Conservation (phyloP, 2,329 filamentous ascomycete genomes). For the Coniochaeta ligniaria region DNA sequence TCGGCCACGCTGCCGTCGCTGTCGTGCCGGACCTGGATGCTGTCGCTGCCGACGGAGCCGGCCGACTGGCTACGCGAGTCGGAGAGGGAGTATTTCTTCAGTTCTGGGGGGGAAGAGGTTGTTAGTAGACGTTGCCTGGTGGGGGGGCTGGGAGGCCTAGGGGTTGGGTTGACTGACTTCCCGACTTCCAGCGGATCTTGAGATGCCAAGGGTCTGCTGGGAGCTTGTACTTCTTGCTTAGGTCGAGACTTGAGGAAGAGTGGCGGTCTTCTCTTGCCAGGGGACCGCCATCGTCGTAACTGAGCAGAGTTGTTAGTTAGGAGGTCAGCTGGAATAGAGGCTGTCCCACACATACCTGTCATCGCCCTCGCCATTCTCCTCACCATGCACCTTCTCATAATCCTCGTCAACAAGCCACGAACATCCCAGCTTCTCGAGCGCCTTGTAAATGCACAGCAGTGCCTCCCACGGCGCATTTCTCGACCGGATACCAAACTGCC, state of each 20-base stretch:
- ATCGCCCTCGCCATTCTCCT: conserved; percentile 25
- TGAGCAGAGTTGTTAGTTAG: conserved; percentile 2
- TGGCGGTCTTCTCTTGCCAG: background rate
- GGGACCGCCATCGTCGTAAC: conserved; percentile 19
- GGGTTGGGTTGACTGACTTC: conserved; percentile 58
- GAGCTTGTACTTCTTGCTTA: conserved; percentile 65
- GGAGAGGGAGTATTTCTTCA: conserved; percentile 28
- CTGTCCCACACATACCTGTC: conserved; percentile 24
- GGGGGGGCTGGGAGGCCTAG: conserved; percentile 14
- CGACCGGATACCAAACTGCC: conserved; percentile 96
- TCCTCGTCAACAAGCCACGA: conserved; percentile 72
- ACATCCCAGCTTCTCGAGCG: conserved; percentile 78
- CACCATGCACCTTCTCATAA: conserved; percentile 38
- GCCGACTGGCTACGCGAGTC: conserved; percentile 22
- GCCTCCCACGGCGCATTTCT: conserved; percentile 92
- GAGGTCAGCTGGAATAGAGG: background rate
- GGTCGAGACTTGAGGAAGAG: conserved; percentile 29
- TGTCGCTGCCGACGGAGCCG: conserved; percentile 25
- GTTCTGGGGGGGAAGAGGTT: conserved; percentile 23
- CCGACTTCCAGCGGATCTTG: conserved; percentile 78
- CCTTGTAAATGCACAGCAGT: conserved; percentile 90
- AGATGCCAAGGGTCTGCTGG: conserved; percentile 95
- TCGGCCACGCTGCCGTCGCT: conserved; percentile 45
- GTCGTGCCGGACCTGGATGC: conserved; percentile 32
- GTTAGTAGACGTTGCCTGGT: conserved; percentile 33